Percentiles rank a stretch among this genome's conserved stretches.
Conservation (phyloP, 805 yeast species). For the Candida easanensis region DNA sequence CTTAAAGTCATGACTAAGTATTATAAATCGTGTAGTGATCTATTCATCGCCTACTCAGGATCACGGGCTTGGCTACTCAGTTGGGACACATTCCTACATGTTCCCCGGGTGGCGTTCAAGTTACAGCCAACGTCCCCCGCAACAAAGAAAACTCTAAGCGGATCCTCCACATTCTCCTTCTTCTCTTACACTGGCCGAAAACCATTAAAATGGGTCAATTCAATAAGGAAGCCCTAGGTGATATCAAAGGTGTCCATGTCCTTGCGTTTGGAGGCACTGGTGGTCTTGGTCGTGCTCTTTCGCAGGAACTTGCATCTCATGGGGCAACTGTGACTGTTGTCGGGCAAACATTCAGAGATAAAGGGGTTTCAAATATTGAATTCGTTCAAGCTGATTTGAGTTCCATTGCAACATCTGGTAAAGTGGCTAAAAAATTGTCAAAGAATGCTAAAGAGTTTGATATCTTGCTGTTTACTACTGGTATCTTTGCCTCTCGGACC, state of each 20-base stretch:
- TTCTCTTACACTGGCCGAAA: no score
- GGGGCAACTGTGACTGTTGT: conserved; percentile 36
- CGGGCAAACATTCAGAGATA: conserved; percentile 35
- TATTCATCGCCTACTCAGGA: no score
- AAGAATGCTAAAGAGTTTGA: conserved; percentile 24
- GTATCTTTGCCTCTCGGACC: conserved; percentile 34
- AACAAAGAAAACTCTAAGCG: no score
- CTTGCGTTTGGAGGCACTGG: conserved; percentile 40
- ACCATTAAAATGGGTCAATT: not conserved
- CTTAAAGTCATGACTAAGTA: no score
- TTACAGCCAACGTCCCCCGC: no score
- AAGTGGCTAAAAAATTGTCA: conserved; percentile 24
- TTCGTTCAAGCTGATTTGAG: conserved; percentile 36
- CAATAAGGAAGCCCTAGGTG: not conserved
- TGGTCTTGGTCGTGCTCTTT: conserved; percentile 38
- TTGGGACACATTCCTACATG: no score
- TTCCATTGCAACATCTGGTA: conserved; percentile 26
- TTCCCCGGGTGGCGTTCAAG: no score
- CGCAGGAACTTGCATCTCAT: conserved; percentile 22
- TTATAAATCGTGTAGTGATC: no score
- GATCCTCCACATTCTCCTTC: no score
- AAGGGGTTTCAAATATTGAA: conserved; percentile 23
- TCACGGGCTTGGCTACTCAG: no score
- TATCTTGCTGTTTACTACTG: conserved; percentile 36
- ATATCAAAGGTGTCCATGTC: not conserved